A percentile compares a stretch with the other conserved stretches of the same genome.
Conservation (phyloP, 164 flowering plant genomes). For the Platanus orientalis region DNA sequence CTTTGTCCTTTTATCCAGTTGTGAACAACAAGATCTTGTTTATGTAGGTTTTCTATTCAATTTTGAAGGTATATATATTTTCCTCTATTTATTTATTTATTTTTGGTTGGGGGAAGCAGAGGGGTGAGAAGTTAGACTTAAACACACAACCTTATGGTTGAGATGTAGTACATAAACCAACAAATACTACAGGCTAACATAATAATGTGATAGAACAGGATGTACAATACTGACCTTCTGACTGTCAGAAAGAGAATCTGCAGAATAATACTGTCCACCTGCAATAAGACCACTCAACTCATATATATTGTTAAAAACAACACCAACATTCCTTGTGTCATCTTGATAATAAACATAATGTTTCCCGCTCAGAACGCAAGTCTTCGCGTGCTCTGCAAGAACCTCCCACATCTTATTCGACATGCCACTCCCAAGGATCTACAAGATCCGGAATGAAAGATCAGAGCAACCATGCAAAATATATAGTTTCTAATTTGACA, state of each 20-base stretch:
- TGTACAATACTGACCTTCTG: constrained; percentile 63
- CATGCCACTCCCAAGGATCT: constrained; percentile 99
- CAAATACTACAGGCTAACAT: not conserved
- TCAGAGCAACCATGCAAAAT: constrained; percentile 1
- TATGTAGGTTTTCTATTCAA: too few species aligned
- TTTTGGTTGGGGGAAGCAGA: too few species aligned
- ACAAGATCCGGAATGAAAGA: constrained; percentile 12
- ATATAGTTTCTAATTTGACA: not conserved
- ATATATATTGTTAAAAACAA: constrained; percentile 82
- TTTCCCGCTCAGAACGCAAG: constrained; percentile 83
- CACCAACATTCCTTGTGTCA: constrained; percentile 67
- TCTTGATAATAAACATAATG: constrained; percentile 74
- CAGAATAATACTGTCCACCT: constrained; percentile 58
- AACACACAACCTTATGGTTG: too few species aligned
- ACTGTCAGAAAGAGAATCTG: constrained; percentile 68
- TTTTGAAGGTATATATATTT: too few species aligned
- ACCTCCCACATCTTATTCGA: constrained; percentile 99
- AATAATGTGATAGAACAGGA: not conserved
- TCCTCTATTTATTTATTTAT: too few species aligned
- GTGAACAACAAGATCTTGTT: too few species aligned
- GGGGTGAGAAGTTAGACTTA: too few species aligned
- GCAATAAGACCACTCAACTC: constrained; percentile 78
- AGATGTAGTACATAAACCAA: too few species aligned
- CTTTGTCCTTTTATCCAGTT: too few species aligned
- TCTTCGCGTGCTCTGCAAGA: constrained; percentile 89